Evolutionary conservation across 805 yeast genomes (phyloP), one percentile per base, ranked within the genome.

Genomic region (Yamadazyma paraphyllophila): DNA sequence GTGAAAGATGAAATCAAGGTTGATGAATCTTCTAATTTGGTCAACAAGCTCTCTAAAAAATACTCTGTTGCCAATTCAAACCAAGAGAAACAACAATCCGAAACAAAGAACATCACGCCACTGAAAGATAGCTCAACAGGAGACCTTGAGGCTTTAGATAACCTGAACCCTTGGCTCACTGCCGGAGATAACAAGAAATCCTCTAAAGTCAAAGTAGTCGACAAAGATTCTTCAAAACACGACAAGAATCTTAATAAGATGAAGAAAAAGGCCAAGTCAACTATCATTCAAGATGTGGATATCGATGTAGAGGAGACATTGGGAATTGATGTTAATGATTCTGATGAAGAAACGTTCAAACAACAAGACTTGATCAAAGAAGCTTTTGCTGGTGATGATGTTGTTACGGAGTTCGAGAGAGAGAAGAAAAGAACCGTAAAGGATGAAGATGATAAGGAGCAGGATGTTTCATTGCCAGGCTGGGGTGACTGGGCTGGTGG

Each of bases 401-500:
- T 92, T 33, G 86, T 88, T 12, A 69, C 73, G 6, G 90, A 90
- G 53, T 94, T 94, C 63, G 81, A 80, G 51, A 76, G 70, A 11
- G 98, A 91, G 56, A 94, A 92, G 69, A 70, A 73, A 46, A 75
- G 79, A 53, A 78, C 78, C 10, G 73, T 76, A 5, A 77, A 71
- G 36, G 90, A 85, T 39, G 97, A 92, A 63, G 97, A 82, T 47
- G 97, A 92, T 65, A 77, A 88, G 60, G 90, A 84, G 57, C 83
- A 85, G 47, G 96, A 91, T 61, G 68, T 85, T 39, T 85, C 96
- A 0, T 67, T 91, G 43, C 98, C 97, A 2, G 99, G 99, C 1
- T 94, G 98, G 97, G 98, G 98, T 39, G 87, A 85, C 36, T 94
- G 99, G 99, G 86, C 92, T 9, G 97, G 97, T 32, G 80, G 78